Evolutionary conservation across 2,329 filamentous ascomycete species (phyloP), one percentile per base, ranked within the genome.

Genomic region (Gnomoniopsis sp.): DNA sequence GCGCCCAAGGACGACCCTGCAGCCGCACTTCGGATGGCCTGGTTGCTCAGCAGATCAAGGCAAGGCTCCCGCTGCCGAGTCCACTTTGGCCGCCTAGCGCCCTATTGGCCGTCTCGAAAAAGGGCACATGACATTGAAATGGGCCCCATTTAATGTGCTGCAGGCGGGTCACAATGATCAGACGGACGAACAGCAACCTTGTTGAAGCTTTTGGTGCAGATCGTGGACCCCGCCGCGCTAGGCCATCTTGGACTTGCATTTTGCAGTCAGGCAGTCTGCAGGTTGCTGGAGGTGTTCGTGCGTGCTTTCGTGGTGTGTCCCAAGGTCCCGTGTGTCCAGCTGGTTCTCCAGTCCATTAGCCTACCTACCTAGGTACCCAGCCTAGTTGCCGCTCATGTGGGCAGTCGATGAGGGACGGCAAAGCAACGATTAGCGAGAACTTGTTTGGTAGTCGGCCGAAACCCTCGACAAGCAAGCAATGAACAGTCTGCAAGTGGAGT

Each of bases 21-120:
- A 49, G 59, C 51, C 52, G 47, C 58, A 30, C 26, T 4, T 30
- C 26, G 26, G 33, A 22, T 17, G 34, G 19, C 15, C 26, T 44
- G 56, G 59, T 58, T 51, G 34, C 55, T 58, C 55, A 61, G 55
- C 55, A 59, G 57, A 59, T 59, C 57, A 59, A 55, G 46, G 21
- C 52, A 55, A 59, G 43, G 46, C 59, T 54, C 54, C 53, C 57
- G 53, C 53, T 61, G 46, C 57, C 44, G 53, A 53, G 53, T 34
- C 54, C 56, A 44, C 57, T 56, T 59, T 55, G 43, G 15, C n/a
- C 43, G 7, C 21, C 43, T 46, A 61, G 59, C 57, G 59, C 43
- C 59, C 44, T 57, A 41, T 52, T 49, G 57, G 59, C 59, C 53
- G 57, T 56, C 43, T 56, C 53, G 55, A 61, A 57, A 59, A 43